Evolutionary conservation across 768 basidiomycete genomes (phyloP).

Genomic region (Chiua virens): DNA sequence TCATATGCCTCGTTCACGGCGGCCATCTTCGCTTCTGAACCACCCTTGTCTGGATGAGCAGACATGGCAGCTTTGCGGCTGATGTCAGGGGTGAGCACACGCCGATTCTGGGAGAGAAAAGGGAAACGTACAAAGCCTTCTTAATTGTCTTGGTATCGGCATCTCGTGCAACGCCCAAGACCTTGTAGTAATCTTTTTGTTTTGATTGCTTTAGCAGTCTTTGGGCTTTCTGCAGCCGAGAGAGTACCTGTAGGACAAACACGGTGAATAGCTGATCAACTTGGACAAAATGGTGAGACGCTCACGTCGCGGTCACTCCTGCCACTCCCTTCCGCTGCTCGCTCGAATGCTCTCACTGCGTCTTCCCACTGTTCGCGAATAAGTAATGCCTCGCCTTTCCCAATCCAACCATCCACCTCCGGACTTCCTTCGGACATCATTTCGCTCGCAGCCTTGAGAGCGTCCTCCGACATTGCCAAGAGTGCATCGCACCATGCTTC

Average conservation of each 20-base stretch:
- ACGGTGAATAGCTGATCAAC: background rate
- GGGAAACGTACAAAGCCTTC: slow-evolving; percentile 66
- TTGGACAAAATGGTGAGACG: background rate
- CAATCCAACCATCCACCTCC: slow-evolving; percentile 78
- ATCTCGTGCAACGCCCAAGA: slow-evolving; percentile 83
- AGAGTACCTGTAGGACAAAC: slow-evolving; percentile 52
- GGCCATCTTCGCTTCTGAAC: slow-evolving; percentile 92
- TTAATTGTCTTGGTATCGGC: slow-evolving; percentile 91
- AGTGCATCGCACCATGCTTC: slow-evolving; percentile 74
- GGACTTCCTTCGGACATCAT: slow-evolving; percentile 49
- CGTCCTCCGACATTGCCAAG: slow-evolving; percentile 48
- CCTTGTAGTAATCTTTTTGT: slow-evolving; percentile 97
- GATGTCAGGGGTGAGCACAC: slow-evolving; percentile 2
- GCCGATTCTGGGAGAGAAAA: background rate
- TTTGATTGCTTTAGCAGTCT: slow-evolving; percentile 84
- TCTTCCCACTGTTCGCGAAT: slow-evolving; percentile 85
- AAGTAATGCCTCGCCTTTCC: slow-evolving; percentile 67
- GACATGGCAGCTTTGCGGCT: slow-evolving; percentile 79
- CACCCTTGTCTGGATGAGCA: slow-evolving; percentile 95
- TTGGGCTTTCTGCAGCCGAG: slow-evolving; percentile 79
- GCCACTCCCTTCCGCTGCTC: slow-evolving; percentile 83
- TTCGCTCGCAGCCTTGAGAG: slow-evolving; percentile 27
- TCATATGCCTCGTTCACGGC: slow-evolving; percentile 95
- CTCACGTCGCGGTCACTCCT: slow-evolving; percentile 71
- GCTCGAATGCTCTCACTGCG: slow-evolving; percentile 73